Percentiles rank a stretch among this genome's conserved stretches.
phyloP scores from a whole-genome alignment of 768 basidiomycete species.

The Phylloporus arenicola region DNA sequence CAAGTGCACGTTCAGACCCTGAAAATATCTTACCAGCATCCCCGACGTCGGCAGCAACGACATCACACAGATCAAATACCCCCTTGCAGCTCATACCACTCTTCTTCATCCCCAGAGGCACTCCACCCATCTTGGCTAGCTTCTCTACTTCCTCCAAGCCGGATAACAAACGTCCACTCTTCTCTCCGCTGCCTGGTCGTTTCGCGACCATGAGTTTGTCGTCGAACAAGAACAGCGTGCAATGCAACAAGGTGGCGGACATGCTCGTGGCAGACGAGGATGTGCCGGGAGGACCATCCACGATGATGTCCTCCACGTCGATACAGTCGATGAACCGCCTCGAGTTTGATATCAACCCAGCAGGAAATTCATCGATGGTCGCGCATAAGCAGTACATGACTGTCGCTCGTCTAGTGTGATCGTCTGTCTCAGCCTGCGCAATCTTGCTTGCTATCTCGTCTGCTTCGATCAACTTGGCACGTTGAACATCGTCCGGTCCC shows the following conservation, averaged over 20 bases:
- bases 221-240: conserved; percentile 88
- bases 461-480: conserved; percentile 74
- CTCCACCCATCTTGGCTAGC: conserved; percentile 55
- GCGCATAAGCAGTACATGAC: conserved; percentile 82
- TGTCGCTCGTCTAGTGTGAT: conserved; percentile 83
- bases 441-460: conserved; percentile 87
- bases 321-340: conserved; percentile 88
- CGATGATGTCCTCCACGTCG: conserved; percentile 79
- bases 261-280: conserved; percentile 41
- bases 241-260: conserved; percentile 56
- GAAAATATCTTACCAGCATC: conserved; percentile 58
- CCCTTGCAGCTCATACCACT: conserved; percentile 81
- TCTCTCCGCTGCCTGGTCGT: conserved; percentile 72
- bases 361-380: conserved; percentile 87
- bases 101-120: conserved; percentile 66
- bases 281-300: conserved; percentile 39
- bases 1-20: neutral
- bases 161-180: conserved; percentile 60
- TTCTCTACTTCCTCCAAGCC: conserved; percentile 80
- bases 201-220: conserved; percentile 92
- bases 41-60: conserved; percentile 81
- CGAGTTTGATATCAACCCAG: conserved; percentile 82
- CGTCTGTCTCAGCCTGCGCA: conserved; percentile 86
- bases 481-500: conserved; percentile 70
- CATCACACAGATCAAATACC: conserved; percentile 76